Percentiles rank a stretch among this genome's conserved stretches.
Evolutionary conservation across 2,329 filamentous ascomycete species (phyloP).

Genomic region (Aspergillus sp.): DNA sequence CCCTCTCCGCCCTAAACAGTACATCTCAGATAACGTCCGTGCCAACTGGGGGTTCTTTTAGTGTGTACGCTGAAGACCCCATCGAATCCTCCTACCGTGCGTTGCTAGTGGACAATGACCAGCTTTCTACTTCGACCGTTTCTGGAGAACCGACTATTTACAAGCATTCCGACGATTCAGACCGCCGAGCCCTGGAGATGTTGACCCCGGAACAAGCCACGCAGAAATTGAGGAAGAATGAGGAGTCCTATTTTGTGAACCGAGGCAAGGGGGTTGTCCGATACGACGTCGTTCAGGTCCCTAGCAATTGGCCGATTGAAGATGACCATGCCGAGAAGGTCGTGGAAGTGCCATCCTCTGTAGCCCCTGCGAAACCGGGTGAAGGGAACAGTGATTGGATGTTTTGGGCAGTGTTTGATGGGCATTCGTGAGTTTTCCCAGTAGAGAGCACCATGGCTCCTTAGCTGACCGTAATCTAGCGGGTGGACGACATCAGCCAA

Average conservation of each 20-base stretch:
- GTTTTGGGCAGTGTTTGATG: constrained; percentile 99
- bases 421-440: constrained; percentile 62
- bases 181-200: constrained; percentile 87
- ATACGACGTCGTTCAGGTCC: constrained; percentile 89
- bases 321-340: constrained; percentile 98
- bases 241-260: constrained; percentile 85
- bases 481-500: constrained; percentile 98
- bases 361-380: constrained; percentile 46
- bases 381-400: constrained; percentile 78
- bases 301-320: constrained; percentile 95
- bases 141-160: constrained; percentile 77
- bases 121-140: constrained; percentile 80
- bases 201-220: constrained; percentile 89
- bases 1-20: constrained; percentile 14
- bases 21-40: constrained; percentile 18
- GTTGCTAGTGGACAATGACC: constrained; percentile 79
- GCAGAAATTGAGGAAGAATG: constrained; percentile 74
- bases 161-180: constrained; percentile 77
- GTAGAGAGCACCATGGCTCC: constrained; percentile 1
- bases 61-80: constrained; percentile 28
- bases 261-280: constrained; percentile 83
- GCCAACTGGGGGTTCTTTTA: constrained; percentile 14
- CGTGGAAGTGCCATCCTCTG: constrained; percentile 67
- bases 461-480: constrained; percentile 37
- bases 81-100: constrained; percentile 54